Evolutionary conservation across 306 rosid species (phyloP), one percentile per base, ranked within the genome.

Genomic region (Abrus precatorius): DNA sequence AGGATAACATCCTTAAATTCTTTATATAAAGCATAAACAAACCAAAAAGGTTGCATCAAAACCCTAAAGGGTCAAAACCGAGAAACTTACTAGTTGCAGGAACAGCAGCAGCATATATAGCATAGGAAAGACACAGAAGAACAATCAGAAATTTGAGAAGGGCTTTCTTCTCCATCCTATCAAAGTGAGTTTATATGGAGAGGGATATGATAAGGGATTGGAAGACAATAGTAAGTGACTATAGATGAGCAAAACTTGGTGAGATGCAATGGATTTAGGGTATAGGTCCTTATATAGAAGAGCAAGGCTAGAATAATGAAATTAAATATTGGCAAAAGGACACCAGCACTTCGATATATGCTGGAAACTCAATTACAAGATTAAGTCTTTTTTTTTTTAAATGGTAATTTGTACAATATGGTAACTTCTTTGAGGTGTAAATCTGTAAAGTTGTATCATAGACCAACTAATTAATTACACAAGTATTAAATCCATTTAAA

Each of bases 61-160:
- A 80, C 87, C 87, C 81, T 84, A 57, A 32, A 79, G 20, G 60
- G 54, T 61, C 8, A 56, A 71, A 73, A 48, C 65, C 65, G 38
- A 47, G 78, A 76, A 77, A 82, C 86, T 62, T 62, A 82, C 86
- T 69, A n/a, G 86, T 76, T 50, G 78, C 68, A 10, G 86, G 86
- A 62, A 76, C 79, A 52, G 78, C 77, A 69, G n/a, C 57, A 28
- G 38, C 82, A 71, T 48, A 47, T 4, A 34, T 44, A 47, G 49
- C 50, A 61, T 61, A 72, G 68, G 76, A 85, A 56, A 85, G 76
- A 40, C 36, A 38, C n/a, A 85, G 41, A 63, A 85, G 32, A 47
- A 80, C 9, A 70, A 80, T 9, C 45, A 76, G 10, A 84, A 75
- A 2, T 47, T 33, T 41, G 40, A 80, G 47, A 55, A 33, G 50